Base-by-base conservation (phyloP, 2,329 filamentous ascomycete genomes). In the Sclerotinia minor region DNA sequence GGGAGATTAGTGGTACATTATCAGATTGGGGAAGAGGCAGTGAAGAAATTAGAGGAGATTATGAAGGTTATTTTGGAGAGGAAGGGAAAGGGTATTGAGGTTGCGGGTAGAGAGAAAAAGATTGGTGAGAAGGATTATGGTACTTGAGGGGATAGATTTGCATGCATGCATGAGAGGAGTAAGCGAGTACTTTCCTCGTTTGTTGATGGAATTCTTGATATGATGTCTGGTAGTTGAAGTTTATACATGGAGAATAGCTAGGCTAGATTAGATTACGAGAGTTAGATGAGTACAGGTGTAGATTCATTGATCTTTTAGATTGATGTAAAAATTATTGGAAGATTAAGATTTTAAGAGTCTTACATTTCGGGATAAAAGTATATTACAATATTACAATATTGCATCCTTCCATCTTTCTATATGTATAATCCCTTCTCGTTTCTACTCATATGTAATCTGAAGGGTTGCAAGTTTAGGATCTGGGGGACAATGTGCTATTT, bases 1-100 rank as follows among this genome's bases (percentile, higher is more conserved):
- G 84, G 84, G 4, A 80, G 89, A 68, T 76, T 92, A 64, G 89
- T 92, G 2, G 81, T 90, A 26, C 89, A 92, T 78, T 91, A 90
- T 77, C 89, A 90, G 79, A 86, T 89, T 67, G 82, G 83, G 5
- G 82, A 87, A n/a, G 84, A 87, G 73, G 86, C 85, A 2, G 81
- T 89, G 26, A 69, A 75, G 50, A 80, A 79, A 55, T 74, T 86
- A 29, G 81, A 82, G 60, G 77, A 79, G 65, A 77, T 84, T 5
- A 83, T 86, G 75, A 78, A 79, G 52, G 70, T 70, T 24, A n/a
- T 75, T 57, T 55, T 77, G 2, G 67, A 64, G 26, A 67, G 17
- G n/a, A 71, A 57, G 24, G 24, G 57, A 58, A 73, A 72, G 41
- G 63, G 49, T 19, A 66, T 69, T 57, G 69, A 67, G 15, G 53